A percentile compares a stretch with the other conserved stretches of the same genome.
Evolutionary conservation across 2,329 filamentous ascomycete genomes (phyloP).

Genomic region (Pseudocercospora cruenta): DNA sequence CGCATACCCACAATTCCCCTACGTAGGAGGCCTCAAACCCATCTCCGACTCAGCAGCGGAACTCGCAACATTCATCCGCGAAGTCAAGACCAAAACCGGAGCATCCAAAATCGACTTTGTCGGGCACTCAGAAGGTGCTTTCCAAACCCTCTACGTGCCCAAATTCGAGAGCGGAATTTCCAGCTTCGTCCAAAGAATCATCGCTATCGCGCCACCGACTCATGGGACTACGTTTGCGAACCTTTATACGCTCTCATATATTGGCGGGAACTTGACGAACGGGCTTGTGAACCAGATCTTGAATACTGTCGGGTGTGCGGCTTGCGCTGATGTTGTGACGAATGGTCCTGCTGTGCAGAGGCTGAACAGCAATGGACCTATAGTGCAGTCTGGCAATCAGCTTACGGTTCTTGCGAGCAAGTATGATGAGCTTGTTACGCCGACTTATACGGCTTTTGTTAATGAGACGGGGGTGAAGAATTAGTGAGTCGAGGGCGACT

Average conservation of each 20-base stretch:
- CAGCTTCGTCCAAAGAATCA: slow-evolving; percentile 24
- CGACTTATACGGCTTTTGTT: slow-evolving; percentile 27
- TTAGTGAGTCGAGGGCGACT: background rate
- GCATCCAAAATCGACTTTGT: slow-evolving; percentile 29
- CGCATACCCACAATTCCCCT: slow-evolving; percentile 24
- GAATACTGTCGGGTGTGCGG: slow-evolving; percentile 25
- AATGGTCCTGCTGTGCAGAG: slow-evolving; percentile 21
- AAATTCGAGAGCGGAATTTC: slow-evolving; percentile 27
- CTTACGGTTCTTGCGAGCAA: slow-evolving; percentile 28
- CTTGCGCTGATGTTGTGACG: slow-evolving; percentile 28
- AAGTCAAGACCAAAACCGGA: slow-evolving; percentile 25
- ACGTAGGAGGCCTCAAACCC: slow-evolving; percentile 29
- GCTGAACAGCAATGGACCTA: slow-evolving; percentile 22
- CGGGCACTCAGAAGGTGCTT: slow-evolving; percentile 33
- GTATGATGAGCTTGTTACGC: slow-evolving; percentile 33
- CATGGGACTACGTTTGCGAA: slow-evolving; percentile 30
- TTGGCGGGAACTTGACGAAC: slow-evolving; percentile 26
- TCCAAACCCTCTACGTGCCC: slow-evolving; percentile 29
- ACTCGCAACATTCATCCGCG: slow-evolving; percentile 27
- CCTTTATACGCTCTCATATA: slow-evolving; percentile 27
- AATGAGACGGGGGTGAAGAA: slow-evolving; percentile 30
- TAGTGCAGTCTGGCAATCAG: slow-evolving; percentile 27
- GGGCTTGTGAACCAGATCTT: slow-evolving; percentile 19
- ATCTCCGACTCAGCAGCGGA: slow-evolving; percentile 26
- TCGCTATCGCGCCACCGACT: slow-evolving; percentile 32